Evolutionary conservation across 495 filamentous ascomycete species (phyloP), one percentile per base, ranked within the genome.

Genomic region (Mytilinidion resinicola): DNA sequence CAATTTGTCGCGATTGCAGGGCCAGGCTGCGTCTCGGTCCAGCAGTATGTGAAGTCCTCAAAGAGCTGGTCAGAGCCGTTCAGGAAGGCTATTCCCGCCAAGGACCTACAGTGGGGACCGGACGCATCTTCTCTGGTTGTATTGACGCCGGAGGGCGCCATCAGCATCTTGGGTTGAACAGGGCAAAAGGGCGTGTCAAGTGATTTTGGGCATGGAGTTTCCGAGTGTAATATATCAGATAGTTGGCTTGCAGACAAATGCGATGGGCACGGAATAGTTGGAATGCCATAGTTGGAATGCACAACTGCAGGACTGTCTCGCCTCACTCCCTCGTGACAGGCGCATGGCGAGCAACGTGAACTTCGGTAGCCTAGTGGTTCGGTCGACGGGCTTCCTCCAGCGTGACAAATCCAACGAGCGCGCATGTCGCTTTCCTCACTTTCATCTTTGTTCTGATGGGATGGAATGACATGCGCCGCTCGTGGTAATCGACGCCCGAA

Each of bases 11-110:
- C 91, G 15, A 85, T 87, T 17, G 88, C 81, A 14, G 95, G 95
- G 0, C 81, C 87, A 1, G 83, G 85, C 44, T 90, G 90, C 7
- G 74, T 96, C 47, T 87, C 86, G 33, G 89, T 98, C 53, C 89
- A 92, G 68, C 85, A 91, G 62, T 98, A 93, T 70, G 76, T 78
- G 39, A 97, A 96, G 76, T 70, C 78, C 14, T 75, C 81, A 34
- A 98, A 96, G 77, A 76, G 78, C 25, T 98, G 95, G 95, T 86
- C 87, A 12, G 91, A 97, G 77, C 85, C 88, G 3, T 73, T 97
- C 41, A 79, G 85, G 55, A 86, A 77, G 63, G 90, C 88, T 14
- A 79, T 88, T 19, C 80, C 86, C 15, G 86, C 86, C 9, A 79
- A 85, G 9, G 86, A 85, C 19, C 78, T 92, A 30, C 76, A 76